Conservation (phyloP, 148 eudicot genomes). For the Suaeda aralocaspica region DNA sequence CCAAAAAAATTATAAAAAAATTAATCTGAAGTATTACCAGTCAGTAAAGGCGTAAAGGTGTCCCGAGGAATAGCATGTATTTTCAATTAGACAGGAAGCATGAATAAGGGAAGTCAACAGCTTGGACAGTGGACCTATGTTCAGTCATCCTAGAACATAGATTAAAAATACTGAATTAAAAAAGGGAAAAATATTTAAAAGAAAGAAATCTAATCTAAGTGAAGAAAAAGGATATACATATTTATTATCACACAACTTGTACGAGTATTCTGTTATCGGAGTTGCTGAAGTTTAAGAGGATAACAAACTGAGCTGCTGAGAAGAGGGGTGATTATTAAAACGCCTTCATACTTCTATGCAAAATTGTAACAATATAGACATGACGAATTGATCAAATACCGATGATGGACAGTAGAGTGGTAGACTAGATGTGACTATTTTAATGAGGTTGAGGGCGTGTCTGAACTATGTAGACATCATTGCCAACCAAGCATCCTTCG, state of each 20-base stretch:
- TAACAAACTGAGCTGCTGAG: background rate
- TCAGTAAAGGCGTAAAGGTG: too few relatives aligned
- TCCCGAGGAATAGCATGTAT: too few relatives aligned
- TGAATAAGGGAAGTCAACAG: slow-evolving; percentile 12
- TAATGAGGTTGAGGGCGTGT: slow-evolving; percentile 77
- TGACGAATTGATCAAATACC: background rate
- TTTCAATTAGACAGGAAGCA: too few relatives aligned
- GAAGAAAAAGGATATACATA: background rate
- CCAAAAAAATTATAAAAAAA: too few relatives aligned
- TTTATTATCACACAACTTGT: slow-evolving; percentile 6
- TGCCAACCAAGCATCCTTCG: slow-evolving; percentile 88
- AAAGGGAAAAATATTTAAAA: background rate
- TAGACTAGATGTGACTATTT: background rate
- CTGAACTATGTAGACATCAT: slow-evolving; percentile 73
- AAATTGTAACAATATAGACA: background rate
- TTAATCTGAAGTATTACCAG: too few relatives aligned
- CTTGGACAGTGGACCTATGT: background rate
- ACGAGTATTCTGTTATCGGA: background rate
- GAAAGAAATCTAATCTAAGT: background rate
- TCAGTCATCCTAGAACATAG: background rate
- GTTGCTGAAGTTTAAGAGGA: slow-evolving; percentile 12
- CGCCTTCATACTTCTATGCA: background rate
- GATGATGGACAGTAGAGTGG: too few relatives aligned
- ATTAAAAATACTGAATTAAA: background rate
- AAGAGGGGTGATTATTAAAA: background rate